Evolutionary conservation across 345 rosid species (phyloP), one percentile per base, ranked within the genome.

Genomic region (Gossypium turneri): DNA sequence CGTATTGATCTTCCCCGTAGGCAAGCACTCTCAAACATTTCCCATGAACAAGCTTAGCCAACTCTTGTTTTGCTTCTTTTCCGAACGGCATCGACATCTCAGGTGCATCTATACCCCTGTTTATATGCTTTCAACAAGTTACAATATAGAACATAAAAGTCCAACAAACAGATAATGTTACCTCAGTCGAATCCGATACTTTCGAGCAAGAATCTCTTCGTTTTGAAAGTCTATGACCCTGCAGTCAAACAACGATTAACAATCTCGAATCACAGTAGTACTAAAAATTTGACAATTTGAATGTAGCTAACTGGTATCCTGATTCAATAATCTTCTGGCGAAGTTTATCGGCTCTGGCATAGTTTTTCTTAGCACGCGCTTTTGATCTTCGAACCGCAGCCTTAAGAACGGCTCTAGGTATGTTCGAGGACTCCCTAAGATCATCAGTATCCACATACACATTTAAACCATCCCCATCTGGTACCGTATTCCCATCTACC

Each of bases 41-140:
- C 1, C 97, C 93, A 76, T 87, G 76, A 65, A 94, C 88, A 73
- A 92, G 78, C 67, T 86, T 88, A 43, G 69, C 58, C 62, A 92
- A 78, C 79, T 87, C 97, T 29, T 89, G 84, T 34, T 88, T 85
- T 1, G 98, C 89, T 76, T 94, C 94, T 56, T 88, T 75, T 53
- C 98, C 98, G 38, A 78, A 90, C 0, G 92, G 90, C 98, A 94
- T 92, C 70, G 73, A 56, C 69, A 89, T 83, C 80, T 91, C 95
- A 2, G 97, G 98, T 73, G 98, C 87, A 85, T 94, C 98, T 62
- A 92, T 91, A 70, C 98, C 98, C 77, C 97, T 94, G 81, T 66
- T 73, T 70, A 56, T 56, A 56, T 20, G 41, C 19, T 50, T 76
- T 80, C 67, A 53, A 22, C 44, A 76, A 43, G n/a, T 57, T 27